Evolutionary conservation across 176 grass and related monocot species (phyloP).

Genomic region (Melocanna baccifera): DNA sequence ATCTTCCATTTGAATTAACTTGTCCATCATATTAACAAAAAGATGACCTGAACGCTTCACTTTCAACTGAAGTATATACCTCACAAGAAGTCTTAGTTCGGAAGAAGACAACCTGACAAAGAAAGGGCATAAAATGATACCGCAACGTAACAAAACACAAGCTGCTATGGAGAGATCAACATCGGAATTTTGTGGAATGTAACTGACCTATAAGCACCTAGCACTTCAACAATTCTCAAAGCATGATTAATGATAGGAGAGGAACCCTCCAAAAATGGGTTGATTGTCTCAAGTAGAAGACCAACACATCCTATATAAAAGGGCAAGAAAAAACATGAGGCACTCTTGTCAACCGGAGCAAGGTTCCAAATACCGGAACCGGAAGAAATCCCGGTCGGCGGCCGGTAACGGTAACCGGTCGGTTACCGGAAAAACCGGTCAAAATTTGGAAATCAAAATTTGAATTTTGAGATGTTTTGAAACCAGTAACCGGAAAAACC

Average conservation of each 20-base stretch:
- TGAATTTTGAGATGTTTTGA: too few species aligned
- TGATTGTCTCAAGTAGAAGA: conserved; percentile 92
- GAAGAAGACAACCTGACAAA: conserved; percentile 78
- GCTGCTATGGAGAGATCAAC: not conserved
- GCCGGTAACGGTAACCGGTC: too few species aligned
- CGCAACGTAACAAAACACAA: conserved; percentile 24
- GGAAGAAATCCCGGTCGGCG: too few species aligned
- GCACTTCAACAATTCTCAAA: conserved; percentile 87
- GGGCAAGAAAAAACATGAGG: conserved; percentile 41
- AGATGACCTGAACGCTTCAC: conserved; percentile 78
- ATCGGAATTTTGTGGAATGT: conserved; percentile 25
- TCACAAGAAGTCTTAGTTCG: conserved; percentile 79
- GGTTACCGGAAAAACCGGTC: too few species aligned
- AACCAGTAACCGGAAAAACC: too few species aligned
- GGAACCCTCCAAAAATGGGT: conserved; percentile 81
- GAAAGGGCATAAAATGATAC: conserved; percentile 17
- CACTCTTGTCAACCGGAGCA: not conserved
- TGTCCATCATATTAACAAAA: conserved; percentile 96
- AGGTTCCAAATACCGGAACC: too few species aligned
- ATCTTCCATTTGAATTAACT: conserved; percentile 91
- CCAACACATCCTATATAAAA: conserved; percentile 78
- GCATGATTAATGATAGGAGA: conserved; percentile 95
- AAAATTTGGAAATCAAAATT: too few species aligned
- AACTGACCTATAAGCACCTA: conserved; percentile 91
- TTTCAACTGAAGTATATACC: conserved; percentile 92